Percentiles rank a stretch among this genome's conserved stretches.
These are phyloP conservation scores for Selaginella tamariscina DNA, from an alignment of 75 land plant genomes.

Conservation along the genomic window DNA sequence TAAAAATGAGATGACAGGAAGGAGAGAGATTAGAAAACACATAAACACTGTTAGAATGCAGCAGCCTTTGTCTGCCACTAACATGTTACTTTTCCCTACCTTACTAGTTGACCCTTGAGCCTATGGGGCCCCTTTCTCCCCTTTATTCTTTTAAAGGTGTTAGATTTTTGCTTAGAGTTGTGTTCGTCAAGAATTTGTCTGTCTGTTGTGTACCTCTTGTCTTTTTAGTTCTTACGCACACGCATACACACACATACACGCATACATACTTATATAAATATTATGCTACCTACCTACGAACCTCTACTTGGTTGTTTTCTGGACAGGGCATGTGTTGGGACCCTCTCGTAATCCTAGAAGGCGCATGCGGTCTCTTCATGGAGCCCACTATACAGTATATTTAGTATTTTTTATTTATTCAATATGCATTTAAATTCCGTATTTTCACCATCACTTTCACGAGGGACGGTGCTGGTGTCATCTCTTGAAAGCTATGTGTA, in stretches of 20 bases:
- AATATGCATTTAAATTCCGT: too few relatives aligned
- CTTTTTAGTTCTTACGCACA: neutral
- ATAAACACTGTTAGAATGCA: neutral
- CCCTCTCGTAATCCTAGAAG: neutral
- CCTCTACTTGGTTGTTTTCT: neutral
- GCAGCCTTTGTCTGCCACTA: slow-evolving; percentile 1
- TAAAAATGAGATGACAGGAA: neutral
- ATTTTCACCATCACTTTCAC: too few relatives aligned
- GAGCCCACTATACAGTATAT: neutral
- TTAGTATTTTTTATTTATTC: too few relatives aligned
- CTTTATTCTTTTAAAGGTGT: neutral
- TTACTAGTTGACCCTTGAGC: neutral
- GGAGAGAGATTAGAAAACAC: too few relatives aligned
- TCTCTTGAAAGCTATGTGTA: too few relatives aligned
- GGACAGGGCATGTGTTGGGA: slow-evolving; percentile 1
- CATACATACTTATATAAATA: too few relatives aligned
- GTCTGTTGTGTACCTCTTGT: neutral
- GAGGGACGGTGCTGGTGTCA: too few relatives aligned
- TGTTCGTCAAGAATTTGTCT: neutral
- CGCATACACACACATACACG: too few relatives aligned
- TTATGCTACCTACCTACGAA: neutral
- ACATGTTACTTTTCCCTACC: neutral
- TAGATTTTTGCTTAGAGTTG: neutral
- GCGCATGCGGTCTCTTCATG: neutral
- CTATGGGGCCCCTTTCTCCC: neutral